Conservation (phyloP, 106 monocot species). For the Allium cepa region DNA sequence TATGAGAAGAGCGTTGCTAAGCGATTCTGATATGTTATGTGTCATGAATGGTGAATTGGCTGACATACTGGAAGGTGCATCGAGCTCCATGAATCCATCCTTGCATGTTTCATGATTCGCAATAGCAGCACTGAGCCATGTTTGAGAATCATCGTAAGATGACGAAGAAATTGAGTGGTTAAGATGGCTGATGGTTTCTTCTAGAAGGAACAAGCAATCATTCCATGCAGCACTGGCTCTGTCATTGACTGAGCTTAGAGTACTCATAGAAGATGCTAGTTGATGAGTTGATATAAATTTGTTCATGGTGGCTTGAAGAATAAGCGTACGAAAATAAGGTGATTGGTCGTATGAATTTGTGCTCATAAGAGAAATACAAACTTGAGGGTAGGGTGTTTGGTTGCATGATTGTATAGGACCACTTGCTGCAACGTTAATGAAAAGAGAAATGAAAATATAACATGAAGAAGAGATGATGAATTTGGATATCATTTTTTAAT, state of each 20-base stretch:
- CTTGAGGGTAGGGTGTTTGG: no score
- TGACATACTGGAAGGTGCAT: not conserved
- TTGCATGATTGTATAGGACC: no score
- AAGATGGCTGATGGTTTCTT: constrained; percentile 13
- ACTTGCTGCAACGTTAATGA: no score
- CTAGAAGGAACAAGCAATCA: constrained; percentile 15
- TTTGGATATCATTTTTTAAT: no score
- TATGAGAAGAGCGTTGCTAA: constrained; percentile 14
- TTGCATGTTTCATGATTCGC: constrained; percentile 22
- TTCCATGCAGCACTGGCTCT: constrained; percentile 11
- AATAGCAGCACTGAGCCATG: constrained; percentile 18
- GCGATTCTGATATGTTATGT: constrained; percentile 9
- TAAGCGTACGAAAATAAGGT: no score
- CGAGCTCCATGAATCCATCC: constrained; percentile 14
- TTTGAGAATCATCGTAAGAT: constrained; percentile 14
- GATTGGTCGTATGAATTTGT: no score
- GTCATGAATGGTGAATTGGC: constrained; percentile 11
- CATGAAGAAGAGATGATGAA: no score
- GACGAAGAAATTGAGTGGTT: not conserved
- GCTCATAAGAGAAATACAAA: no score
- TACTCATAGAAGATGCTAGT: constrained; percentile 3
- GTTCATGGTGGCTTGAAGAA: no score
- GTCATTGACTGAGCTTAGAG: not conserved
- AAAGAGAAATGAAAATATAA: no score
- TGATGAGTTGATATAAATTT: constrained; percentile 2